Evolutionary conservation across 2,329 filamentous ascomycete genomes (phyloP).

Genomic region (Colletotrichum cordylinicola): DNA sequence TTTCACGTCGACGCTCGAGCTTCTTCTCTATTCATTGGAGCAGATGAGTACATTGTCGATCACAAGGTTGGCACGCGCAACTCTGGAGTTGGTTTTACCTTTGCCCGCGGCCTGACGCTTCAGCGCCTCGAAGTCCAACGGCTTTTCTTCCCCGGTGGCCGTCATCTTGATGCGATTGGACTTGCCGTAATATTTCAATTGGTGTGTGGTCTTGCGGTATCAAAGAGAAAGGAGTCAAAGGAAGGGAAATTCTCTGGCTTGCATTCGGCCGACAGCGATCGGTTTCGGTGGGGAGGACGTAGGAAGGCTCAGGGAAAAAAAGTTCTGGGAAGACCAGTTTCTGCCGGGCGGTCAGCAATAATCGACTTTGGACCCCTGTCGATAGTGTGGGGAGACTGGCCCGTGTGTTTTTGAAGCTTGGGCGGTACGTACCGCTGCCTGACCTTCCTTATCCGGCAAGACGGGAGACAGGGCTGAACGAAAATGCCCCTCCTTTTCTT

Average conservation of each 20-base stretch:
- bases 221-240: background rate
- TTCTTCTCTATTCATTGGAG: constrained; percentile 30
- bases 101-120: background rate
- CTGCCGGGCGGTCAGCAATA: constrained; percentile 34
- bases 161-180: background rate
- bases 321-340: constrained; percentile 23
- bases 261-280: background rate
- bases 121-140: constrained; percentile 22
- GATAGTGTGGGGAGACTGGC: background rate
- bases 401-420: background rate
- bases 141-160: background rate
- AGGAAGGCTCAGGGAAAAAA: constrained; percentile 11
- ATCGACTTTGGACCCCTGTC: background rate
- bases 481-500: background rate
- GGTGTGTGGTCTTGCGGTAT: background rate
- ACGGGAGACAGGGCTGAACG: background rate
- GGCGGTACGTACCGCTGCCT: background rate
- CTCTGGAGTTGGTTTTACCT: background rate
- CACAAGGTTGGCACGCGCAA: background rate
- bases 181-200: background rate
- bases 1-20: constrained; percentile 29
- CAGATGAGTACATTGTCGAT: background rate
- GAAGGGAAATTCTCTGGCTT: background rate
- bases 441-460: constrained; percentile 8
- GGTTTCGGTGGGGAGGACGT: constrained; percentile 4